Evolutionary conservation across 495 filamentous ascomycete genomes (phyloP), one percentile per base, ranked within the genome.

Genomic region (Choiromyces venosus): DNA sequence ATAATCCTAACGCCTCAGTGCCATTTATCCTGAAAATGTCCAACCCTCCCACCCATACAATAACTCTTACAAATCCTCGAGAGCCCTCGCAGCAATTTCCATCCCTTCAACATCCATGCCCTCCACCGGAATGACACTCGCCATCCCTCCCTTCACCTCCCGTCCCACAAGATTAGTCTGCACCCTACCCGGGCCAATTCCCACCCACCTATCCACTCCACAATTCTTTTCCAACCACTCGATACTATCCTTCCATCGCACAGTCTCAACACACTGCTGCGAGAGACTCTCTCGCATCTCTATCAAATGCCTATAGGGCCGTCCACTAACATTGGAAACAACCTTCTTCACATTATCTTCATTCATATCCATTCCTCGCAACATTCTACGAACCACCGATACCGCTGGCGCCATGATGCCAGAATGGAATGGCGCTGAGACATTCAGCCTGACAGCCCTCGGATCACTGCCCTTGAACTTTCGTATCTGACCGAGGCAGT

Each of bases 401-500:
- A 89, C 87, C 18, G 94, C 94, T 1, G 93, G 94, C 79, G 88
- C 87, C 95, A 99, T 97, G 70, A 97, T 88, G 19, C 92, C 92
- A 71, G 90, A 94, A 82, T 99, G 95, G 78, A 98, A 99, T 0
- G 95, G 95, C 72, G 89, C 92, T 68, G 96, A 92, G 80, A 91
- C 93, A 82, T 93, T 96, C 75, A 99, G 84, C 76, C 88, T 85
- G 71, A 99, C 93, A 18, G 93, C 91, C 65, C 95, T 86, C 12
- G 95, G 95, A 82, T 98, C 95, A 77, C 97, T 93, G 9, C 95
- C 95, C 37, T 91, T 88, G 82, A 97, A 99, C 80, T 97, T 92
- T 67, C 95, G 86, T 71, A 99, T 85, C 80, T 99, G 93, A 19
- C 93, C 89, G 35, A 97, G 83, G n/a, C 97, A 89, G 40, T 89